Base-by-base conservation (phyloP, 2,329 filamentous ascomycete genomes). In the Pseudohalonectria lignicola region DNA sequence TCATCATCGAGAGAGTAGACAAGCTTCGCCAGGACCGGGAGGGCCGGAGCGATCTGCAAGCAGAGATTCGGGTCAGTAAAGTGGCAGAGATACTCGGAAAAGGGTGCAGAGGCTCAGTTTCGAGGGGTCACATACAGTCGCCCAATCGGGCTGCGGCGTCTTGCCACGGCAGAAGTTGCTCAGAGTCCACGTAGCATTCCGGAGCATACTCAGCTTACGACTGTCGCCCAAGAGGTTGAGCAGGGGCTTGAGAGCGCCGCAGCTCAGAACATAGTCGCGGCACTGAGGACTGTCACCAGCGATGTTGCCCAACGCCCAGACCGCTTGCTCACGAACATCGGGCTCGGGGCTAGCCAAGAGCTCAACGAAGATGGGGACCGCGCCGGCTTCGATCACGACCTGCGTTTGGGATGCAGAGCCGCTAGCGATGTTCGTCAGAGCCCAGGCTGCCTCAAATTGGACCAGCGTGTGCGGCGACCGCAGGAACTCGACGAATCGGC, bases 141-240 rank as follows among this genome's bases (percentile, higher is more conserved):
- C 78, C 92, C 92, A 98, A 59, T 98, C 92, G 34, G 92, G 92
- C 68, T 98, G 92, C 37, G 92, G 92, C 8, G 90, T 95, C 77
- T 98, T 98, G 66, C 92, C 92, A 71, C 92, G 86, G 70, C 92
- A 98, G 69, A 98, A 98, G 73, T 98, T 98, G 75, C 92, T 96
- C 41, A 98, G 70, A 32, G 92, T 98, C 92, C 92, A 98, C 18
- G 92, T 98, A 26, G 92, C 92, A 60, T 98, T 98, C 50, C 92
- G 78, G 37, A 98, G 80, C 92, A 98, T 98, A 74, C 88, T 96
- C 41, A 98, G 71, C 74, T 98, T 98, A 55, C 92, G 87, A 69
- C 92, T 95, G 62, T 98, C 92, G 39, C 90, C 90, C 41, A 98
- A 79, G 32, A 98, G 76, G 54, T 78, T 77, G 41, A 98, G 76